Base-by-base conservation (phyloP, 257 asterid species). In the Coffea canephora region DNA sequence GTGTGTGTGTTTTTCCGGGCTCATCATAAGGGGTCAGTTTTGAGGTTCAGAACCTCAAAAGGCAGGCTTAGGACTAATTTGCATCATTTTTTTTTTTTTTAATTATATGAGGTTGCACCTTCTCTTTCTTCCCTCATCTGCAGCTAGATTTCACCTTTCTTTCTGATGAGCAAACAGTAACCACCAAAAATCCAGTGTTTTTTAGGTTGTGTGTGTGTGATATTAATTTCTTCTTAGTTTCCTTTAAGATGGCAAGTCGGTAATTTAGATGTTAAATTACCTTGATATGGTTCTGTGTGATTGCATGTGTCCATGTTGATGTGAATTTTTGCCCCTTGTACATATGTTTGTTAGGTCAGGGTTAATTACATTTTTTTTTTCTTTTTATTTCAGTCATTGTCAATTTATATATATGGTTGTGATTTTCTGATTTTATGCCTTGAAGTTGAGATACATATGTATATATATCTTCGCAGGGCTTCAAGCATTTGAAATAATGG, bases 401-500 rank as follows among this genome's bases (percentile, higher is more conserved):
- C 43, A 39, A 39, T 4, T 67, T n/a, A n/a, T 1, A 21, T 10
- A 11, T 64, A 31, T 64, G 25, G 25, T 34, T 12, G 18, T 62
- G 48, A 25, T 48, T 14, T 66, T 14, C 3, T n/a, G 23, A 11
- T 16, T 46, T 65, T 67, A 4, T 27, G 34, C 34, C 8, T 66
- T 66, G 71, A 64, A 64, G 25, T 25, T 64, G 16, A 4, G 34
- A 64, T 64, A 11, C 11, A 23, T 11, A 64, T 64, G 3, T 64
- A 21, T 13, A 11, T 13, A 11, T 25, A 66, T 13, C 14, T 25
- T 14, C 62, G 64, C 89, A 95, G 99, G 97, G 83, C 85, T 95
- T 5, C 99, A 95, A 87, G 97, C 93, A 82, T 87, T 95, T 73
- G 99, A 95, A 92, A 95, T 92, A 82, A 93, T 92, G 99, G 99